Base-by-base conservation (phyloP, 129 eudicot genomes). In the Tanacetum coccineum region DNA sequence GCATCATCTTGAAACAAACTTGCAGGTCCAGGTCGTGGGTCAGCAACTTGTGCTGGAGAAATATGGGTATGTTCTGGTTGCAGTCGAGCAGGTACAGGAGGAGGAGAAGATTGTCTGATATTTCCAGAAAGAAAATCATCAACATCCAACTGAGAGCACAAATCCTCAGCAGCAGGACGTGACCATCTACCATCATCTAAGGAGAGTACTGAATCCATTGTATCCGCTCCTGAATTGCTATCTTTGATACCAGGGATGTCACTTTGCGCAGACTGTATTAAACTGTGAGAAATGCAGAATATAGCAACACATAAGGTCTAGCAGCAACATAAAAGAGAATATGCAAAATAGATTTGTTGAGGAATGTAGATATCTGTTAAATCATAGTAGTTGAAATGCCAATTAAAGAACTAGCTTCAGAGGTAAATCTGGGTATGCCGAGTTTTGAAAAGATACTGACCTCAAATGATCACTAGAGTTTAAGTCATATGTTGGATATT, bases 21-120 rank as follows among this genome's bases (percentile, higher is more conserved):
- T 56, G 87, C 89, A 25, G 99, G 95, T 45, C 96, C 99, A 39
- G 96, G 98, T 70, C 96, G 84, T 62, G 98, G 98, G 77, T 92
- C 98, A 19, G 98, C 98, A 82, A 92, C 96, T 76, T 74, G 78
- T 45, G 95, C 57, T 59, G 98, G 98, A 70, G 92, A 77, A 51
- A 93, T 85, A 10, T 83, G 89, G 60, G 47, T 64, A 65, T 57
- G 64, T 67, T 81, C 95, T 46, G 91, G 84, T 70, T 82, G 92
- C 76, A 93, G 73, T 77, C 86, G 87, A 61, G 96, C 99, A 64
- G 86, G 92, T 46, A 93, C 95, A 68, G 95, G 99, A 66, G 99
- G 99, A 4, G 99, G 99, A 58, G 80, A 79, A 40, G 92, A 96
- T 78, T 93, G 96, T 80, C 89, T 81, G 76, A 88, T 85, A 86